Conservation (phyloP, 1,284 basidiomycete species). For the Termitomyces sp. region DNA sequence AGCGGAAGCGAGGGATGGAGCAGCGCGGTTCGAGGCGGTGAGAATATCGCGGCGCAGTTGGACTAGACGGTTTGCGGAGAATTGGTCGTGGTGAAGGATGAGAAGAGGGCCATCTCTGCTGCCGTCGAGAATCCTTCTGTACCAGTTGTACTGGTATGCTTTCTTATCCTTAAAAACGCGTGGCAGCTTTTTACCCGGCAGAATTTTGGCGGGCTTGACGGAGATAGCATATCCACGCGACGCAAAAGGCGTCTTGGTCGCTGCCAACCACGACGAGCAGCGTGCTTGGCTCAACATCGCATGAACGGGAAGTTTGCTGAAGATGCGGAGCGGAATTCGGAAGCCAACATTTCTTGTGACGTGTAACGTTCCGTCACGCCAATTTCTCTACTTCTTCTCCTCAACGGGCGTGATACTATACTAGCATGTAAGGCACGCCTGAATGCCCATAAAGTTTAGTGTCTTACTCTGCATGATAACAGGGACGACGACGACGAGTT, state of each 20-base stretch:
- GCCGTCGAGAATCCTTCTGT: constrained; percentile 56
- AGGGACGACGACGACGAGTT: constrained; percentile 75
- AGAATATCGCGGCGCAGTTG: constrained; percentile 62
- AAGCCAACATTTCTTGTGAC: constrained; percentile 17
- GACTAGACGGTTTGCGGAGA: constrained; percentile 57
- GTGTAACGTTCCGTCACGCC: constrained; percentile 14
- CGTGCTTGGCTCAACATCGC: constrained; percentile 18
- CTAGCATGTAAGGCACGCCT: constrained; percentile 14
- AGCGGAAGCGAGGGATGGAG: constrained; percentile 35
- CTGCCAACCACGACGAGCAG: constrained; percentile 21
- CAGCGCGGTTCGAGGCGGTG: constrained; percentile 42
- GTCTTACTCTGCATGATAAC: constrained; percentile 2
- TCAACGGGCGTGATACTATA: not conserved
- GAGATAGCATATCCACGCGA: constrained; percentile 51
- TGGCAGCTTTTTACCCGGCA: constrained; percentile 46
- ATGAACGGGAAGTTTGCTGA: not conserved
- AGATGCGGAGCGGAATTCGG: constrained; percentile 11
- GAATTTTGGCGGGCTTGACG: constrained; percentile 45
- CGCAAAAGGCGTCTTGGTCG: constrained; percentile 21
- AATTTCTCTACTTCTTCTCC: constrained; percentile 8
- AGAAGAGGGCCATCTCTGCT: constrained; percentile 55
- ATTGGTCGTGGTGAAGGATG: constrained; percentile 67
- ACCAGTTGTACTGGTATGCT: constrained; percentile 70
- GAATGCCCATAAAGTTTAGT: not conserved
- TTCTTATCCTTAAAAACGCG: constrained; percentile 71